These are phyloP conservation scores for Pilobolus umbonatus DNA, from an alignment of 192 early-diverging fungal genomes.

Conservation along the genomic window DNA sequence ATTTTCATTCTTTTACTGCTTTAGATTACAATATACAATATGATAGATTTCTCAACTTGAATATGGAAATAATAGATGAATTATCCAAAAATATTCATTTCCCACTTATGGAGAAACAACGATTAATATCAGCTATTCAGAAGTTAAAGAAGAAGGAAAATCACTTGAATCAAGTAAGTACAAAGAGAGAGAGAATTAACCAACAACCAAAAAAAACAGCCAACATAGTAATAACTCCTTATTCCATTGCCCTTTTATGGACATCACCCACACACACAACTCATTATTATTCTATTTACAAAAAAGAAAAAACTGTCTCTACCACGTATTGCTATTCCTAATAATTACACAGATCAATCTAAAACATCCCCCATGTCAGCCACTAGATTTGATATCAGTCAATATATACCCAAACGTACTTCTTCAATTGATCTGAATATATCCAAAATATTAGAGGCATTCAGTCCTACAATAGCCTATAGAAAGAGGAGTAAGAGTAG, in stretches of 20 bases:
- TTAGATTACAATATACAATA: not conserved
- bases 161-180: too few species aligned
- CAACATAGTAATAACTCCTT: too few species aligned
- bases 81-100: not conserved
- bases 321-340: not conserved
- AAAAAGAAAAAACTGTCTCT: not conserved
- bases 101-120: not conserved
- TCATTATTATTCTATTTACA: not conserved
- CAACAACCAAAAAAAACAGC: too few species aligned
- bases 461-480: not conserved
- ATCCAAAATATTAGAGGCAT: slow-evolving; percentile 12
- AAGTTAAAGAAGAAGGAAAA: not conserved
- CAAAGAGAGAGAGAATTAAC: too few species aligned
- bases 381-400: slow-evolving; percentile 7
- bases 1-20: not conserved
- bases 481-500: not conserved
- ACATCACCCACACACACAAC: too few species aligned
- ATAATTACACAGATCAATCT: not conserved
- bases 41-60: not conserved
- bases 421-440: slow-evolving; percentile 12
- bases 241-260: too few species aligned
- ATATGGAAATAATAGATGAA: not conserved
- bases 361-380: not conserved
- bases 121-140: not conserved
- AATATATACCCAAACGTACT: slow-evolving; percentile 23